Evolutionary conservation across 1,284 basidiomycete genomes (phyloP).

Genomic region (Leucoagaricus sp.): DNA sequence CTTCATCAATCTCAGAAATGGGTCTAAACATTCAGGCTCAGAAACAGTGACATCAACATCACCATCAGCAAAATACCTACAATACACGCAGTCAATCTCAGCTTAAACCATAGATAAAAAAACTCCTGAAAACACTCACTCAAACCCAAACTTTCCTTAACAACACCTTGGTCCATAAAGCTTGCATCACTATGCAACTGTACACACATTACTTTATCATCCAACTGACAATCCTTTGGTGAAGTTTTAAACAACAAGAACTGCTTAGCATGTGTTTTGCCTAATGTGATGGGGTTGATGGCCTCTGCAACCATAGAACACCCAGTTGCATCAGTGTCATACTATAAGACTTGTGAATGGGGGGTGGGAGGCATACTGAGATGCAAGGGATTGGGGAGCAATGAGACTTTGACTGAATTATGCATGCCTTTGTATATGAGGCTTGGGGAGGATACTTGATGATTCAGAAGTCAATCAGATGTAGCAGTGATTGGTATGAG

Average conservation of each 20-base stretch:
- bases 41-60: too few species aligned
- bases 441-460: constrained; percentile 58
- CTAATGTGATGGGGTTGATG: constrained; percentile 81
- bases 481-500: too few species aligned
- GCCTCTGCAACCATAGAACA: constrained; percentile 59
- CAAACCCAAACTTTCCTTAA: constrained; percentile 86
- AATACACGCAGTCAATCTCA: too few species aligned
- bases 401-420: constrained; percentile 66
- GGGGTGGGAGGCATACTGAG: constrained; percentile 50
- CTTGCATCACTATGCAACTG: constrained; percentile 91
- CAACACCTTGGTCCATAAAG: constrained; percentile 86
- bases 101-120: too few species aligned
- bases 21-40: too few species aligned
- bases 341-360: not conserved
- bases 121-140: constrained; percentile 55
- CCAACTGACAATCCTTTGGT: constrained; percentile 71
- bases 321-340: not conserved
- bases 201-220: constrained; percentile 85
- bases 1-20: too few species aligned
- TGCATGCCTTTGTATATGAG: constrained; percentile 53
- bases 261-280: constrained; percentile 91
- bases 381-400: constrained; percentile 89
- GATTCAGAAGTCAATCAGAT: not conserved
- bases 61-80: too few species aligned
- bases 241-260: constrained; percentile 76